Conservation (phyloP, 768 basidiomycete species). For the Tulasnella sp. region DNA sequence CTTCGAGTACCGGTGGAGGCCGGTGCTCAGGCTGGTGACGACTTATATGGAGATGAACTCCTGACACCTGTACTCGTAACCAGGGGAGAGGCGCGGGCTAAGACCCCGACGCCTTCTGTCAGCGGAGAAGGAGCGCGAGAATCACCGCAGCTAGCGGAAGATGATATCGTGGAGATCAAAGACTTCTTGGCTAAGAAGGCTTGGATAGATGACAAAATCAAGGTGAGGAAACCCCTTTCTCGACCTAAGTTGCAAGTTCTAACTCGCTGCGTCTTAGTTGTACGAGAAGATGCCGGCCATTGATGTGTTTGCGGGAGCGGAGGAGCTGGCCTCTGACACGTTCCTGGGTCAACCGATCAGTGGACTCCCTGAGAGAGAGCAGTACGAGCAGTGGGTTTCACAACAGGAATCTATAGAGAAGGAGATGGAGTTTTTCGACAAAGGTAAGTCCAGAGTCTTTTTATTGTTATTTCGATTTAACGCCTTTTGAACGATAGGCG, state of each 20-base stretch:
- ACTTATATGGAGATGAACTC: background rate
- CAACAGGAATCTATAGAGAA: slow-evolving; percentile 81
- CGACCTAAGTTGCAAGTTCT: slow-evolving; percentile 12
- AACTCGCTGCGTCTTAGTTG: slow-evolving; percentile 38
- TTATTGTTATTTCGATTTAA: background rate
- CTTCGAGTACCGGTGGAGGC: slow-evolving; percentile 1
- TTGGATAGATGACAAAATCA: slow-evolving; percentile 86
- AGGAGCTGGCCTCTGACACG: slow-evolving; percentile 39
- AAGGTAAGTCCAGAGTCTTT: slow-evolving; percentile 26
- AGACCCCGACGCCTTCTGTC: background rate
- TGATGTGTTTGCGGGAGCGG: slow-evolving; percentile 63
- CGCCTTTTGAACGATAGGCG: slow-evolving; percentile 28
- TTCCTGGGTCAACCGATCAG: slow-evolving; percentile 44
- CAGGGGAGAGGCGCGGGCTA: background rate
- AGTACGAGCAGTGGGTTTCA: slow-evolving; percentile 59
- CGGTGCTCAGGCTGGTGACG: background rate
- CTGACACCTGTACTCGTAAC: background rate
- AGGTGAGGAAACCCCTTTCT: slow-evolving; percentile 34
- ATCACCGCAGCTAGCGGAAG: slow-evolving; percentile 7
- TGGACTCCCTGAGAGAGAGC: slow-evolving; percentile 50
- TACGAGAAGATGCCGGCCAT: slow-evolving; percentile 67
- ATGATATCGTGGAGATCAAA: slow-evolving; percentile 18
- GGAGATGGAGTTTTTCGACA: slow-evolving; percentile 79
- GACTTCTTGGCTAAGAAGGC: slow-evolving; percentile 41
- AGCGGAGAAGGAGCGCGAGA: background rate